Evolutionary conservation across 169 alveolate species (phyloP), one percentile per base, ranked within the genome.

Genomic region (Blepharisma undulans): DNA sequence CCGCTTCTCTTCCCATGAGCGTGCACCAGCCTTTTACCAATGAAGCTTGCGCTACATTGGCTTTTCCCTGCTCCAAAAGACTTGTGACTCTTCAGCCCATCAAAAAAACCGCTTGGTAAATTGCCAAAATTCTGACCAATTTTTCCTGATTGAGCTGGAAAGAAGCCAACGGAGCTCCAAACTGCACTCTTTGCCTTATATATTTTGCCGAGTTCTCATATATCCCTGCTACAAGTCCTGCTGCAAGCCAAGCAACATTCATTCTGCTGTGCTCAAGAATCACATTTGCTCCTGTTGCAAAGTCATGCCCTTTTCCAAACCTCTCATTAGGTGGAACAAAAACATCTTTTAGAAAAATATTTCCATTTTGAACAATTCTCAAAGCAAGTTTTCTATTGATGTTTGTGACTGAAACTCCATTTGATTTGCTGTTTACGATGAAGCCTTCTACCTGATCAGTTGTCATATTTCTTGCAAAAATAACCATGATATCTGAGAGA

Each of bases 361-460:
- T 92, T 21, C 97, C 96, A 88, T 96, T 96, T 85, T 97, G 93
- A 4, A 96, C 97, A 34, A 94, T 93, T 91, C 98, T 95, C 30
- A 96, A 91, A 12, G 98, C 92, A 59, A 90, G 88, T 87, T 97
- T 97, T 29, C 91, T 90, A 60, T 94, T 89, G 4, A 96, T 94
- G 59, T 81, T 92, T 36, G 77, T 81, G 27, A 95, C 87, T n/a
- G 82, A 85, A 29, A 94, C 92, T n/a, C 98, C 98, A 27, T 87
- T 76, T 25, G 95, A 48, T 85, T 89, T 88, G 61, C 78, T 84
- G 48, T 95, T 96, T 80, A 96, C 94, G 8, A 96, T 89, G 78
- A 94, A 95, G 10, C 97, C 98, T 85, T 94, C 91, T 30, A 96
- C 92, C 36, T 96, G 80, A 27, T 93, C 93, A 25, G 92, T 94